These are phyloP conservation scores for Alternaria sp. DNA, from an alignment of 2,329 filamentous ascomycete species.

Conservation along the genomic window DNA sequence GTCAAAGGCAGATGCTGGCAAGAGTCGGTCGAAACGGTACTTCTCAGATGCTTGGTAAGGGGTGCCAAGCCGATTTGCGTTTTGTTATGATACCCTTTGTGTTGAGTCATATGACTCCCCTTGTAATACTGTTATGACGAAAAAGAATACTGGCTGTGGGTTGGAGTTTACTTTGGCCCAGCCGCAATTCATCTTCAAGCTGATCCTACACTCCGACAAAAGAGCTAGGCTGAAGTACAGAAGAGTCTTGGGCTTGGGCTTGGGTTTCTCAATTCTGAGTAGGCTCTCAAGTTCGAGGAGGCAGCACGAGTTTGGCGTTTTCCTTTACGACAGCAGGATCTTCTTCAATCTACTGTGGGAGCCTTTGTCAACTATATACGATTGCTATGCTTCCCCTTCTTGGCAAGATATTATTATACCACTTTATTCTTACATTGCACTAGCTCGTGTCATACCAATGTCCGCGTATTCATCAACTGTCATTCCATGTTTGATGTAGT, in stretches of 20 bases:
- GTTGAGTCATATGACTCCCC: conserved; percentile 4
- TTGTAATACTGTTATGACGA: conserved; percentile 8
- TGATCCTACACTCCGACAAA: background rate
- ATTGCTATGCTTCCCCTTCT: background rate
- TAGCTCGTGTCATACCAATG: background rate
- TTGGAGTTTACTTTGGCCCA: background rate
- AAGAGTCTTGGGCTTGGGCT: conserved; percentile 1
- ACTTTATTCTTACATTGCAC: background rate
- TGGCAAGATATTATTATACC: conserved; percentile 4
- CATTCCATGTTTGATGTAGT: background rate
- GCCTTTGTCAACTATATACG: conserved; percentile 9
- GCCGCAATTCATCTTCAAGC: background rate
- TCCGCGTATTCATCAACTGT: background rate
- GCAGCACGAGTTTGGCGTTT: conserved; percentile 1
- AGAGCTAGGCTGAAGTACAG: background rate
- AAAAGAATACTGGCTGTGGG: background rate
- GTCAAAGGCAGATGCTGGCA: conserved; percentile 55
- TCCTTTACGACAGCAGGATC: conserved; percentile 29
- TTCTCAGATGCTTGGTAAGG: conserved; percentile 53
- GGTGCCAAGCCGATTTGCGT: background rate
- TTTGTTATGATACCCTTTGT: conserved; percentile 14
- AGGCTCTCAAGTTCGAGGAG: background rate
- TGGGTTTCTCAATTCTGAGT: background rate
- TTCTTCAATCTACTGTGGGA: conserved; percentile 2
- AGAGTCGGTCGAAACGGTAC: conserved; percentile 58